These are phyloP conservation scores for Otatea glauca DNA, from an alignment of 176 grass and related monocot species.

Conservation along the genomic window DNA sequence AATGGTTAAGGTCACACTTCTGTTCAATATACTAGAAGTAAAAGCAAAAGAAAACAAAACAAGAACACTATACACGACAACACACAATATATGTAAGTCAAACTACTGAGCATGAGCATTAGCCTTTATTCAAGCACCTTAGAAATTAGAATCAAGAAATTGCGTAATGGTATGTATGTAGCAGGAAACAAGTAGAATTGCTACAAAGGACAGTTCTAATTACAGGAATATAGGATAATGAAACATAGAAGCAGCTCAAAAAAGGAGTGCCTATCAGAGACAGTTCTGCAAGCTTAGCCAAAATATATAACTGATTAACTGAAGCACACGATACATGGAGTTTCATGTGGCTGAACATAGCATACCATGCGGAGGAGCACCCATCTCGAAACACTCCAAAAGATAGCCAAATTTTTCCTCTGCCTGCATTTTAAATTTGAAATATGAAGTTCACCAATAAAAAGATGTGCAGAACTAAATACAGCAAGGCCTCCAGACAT, in stretches of 20 bases:
- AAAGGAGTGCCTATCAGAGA: not conserved
- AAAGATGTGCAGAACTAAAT: not conserved
- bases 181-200: conserved; percentile 8
- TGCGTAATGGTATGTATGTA: not conserved
- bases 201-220: not conserved
- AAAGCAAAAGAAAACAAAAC: not conserved
- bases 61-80: not conserved
- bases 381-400: conserved; percentile 90
- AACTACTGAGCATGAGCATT: not conserved
- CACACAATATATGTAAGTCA: not conserved
- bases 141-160: not conserved
- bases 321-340: not conserved
- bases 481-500: conserved; percentile 4
- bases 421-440: conserved; percentile 50
- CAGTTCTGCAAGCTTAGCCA: not conserved
- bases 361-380: conserved; percentile 96
- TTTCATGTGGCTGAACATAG: conserved; percentile 8
- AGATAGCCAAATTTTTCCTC: conserved; percentile 98
- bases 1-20: not conserved
- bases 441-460: not conserved
- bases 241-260: conserved; percentile 1
- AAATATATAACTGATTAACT: conserved; percentile 20
- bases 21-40: not conserved
- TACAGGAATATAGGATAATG: not conserved
- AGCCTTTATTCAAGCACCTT: conserved; percentile 18